Base-by-base conservation (phyloP, 495 filamentous ascomycete genomes). In the Podospora fimiseda region DNA sequence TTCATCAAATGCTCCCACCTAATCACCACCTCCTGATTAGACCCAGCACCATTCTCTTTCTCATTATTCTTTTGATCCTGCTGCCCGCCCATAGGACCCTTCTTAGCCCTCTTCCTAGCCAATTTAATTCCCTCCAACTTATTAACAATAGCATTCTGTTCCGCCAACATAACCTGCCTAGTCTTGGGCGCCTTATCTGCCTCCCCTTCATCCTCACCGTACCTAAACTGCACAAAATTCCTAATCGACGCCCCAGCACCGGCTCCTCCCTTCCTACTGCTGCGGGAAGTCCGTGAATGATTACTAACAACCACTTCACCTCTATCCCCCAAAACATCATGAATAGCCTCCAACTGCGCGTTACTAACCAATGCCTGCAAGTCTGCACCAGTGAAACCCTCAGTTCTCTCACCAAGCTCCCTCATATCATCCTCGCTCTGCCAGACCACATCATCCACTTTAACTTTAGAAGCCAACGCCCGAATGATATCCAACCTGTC, bases 281-380 rank as follows among this genome's bases (percentile, higher is more conserved):
- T n/a, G n/a, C n/a, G n/a, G n/a, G n/a, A n/a, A n/a, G n/a, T n/a
- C n/a, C n/a, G n/a, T n/a, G 44, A 14, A 47, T 15, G n/a, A 9
- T 9, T 15, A 9, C 14, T 33, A 23, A 22, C n/a, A 4, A 19
- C 19, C 8, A 22, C 16, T 15, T 14, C 20, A n/a, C 80, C 75
- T 0, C 74, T 73, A 53, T 88, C 87, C 11, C 83, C 85, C 2
- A 98, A 80, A 1, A 92, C 81, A 54, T 95, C 90, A 55, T 98
- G 93, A 52, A 98, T 94, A 21, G 93, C 93, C 68, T 97, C 94
- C 5, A 98, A 76, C 67, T 98, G 93, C 3, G 93, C 93, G 57
- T 98, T 97, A 53, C 94, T 96, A 14, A 97, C 80, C 9, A 98
- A 80, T 0, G 93, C 93, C 67, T 96, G 94, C 15, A 98, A 72